Evolutionary conservation across 2,329 filamentous ascomycete genomes (phyloP).

Genomic region (Penicillium olsonii): DNA sequence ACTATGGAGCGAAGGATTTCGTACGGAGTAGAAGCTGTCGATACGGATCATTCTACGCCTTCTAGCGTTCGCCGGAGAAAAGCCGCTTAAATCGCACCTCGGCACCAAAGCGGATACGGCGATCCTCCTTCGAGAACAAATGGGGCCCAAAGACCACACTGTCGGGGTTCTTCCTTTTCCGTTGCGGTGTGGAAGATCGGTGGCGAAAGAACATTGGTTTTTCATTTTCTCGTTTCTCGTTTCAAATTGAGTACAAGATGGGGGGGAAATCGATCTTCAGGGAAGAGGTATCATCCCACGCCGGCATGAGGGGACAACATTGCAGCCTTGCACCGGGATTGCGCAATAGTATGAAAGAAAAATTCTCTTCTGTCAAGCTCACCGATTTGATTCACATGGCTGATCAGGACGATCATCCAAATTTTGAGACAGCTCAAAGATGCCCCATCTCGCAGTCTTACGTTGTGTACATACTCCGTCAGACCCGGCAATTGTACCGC

Average conservation of each 20-base stretch:
- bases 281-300: background rate
- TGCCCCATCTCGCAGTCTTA: background rate
- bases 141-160: conserved; percentile 11
- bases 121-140: conserved; percentile 12
- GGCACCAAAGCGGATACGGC: conserved; percentile 11
- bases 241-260: background rate
- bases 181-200: conserved; percentile 7
- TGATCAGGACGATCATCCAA: conserved; percentile 1
- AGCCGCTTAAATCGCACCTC: conserved; percentile 4
- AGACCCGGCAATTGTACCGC: background rate
- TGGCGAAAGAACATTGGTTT: conserved; percentile 2
- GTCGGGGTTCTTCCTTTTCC: conserved; percentile 7
- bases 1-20: background rate
- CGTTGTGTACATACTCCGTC: background rate
- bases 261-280: background rate
- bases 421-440: background rate
- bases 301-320: background rate
- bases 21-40: background rate
- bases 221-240: background rate
- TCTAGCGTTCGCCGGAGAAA: conserved; percentile 10
- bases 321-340: background rate
- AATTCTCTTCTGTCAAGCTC: background rate
- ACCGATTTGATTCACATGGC: background rate
- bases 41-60: conserved; percentile 2
- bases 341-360: background rate